Evolutionary conservation across 2,329 filamentous ascomycete genomes (phyloP), one percentile per base, ranked within the genome.

Genomic region (Beauveria pseudobassiana): DNA sequence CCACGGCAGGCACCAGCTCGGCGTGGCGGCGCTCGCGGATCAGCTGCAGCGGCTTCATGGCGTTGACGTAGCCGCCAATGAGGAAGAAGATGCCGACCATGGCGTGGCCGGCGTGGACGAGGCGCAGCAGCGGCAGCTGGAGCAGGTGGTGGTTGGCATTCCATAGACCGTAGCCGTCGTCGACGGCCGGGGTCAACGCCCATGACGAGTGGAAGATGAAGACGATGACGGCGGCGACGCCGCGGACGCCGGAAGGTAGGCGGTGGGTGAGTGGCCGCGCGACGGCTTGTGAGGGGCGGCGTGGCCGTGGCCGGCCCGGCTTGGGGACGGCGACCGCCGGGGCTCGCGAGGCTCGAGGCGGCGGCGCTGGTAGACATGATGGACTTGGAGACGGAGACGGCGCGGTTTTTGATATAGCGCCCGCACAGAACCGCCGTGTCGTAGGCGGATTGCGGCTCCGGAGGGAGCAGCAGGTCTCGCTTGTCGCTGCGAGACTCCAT

Each of bases 71-170:
- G 52, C 63, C 63, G 38, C 61, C 61, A 20, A 64, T 63, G n/a
- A 64, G 48, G 56, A 64, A 63, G 57, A 64, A 64, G 14, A 64
- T n/a, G 48, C 46, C 46, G 30, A 64, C 63, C 63, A 64, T 64
- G 40, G 61, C 54, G 49, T 63, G 61, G 20, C 62, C 63, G 8
- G 56, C 61, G 43, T 57, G 55, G 12, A 62, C 45, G 18, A 63
- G 42, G 12, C 61, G 61, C 5, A 64, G 22, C 2, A 64, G 18
- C 1, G 63, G 63, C 7, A 64, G 57, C 52, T 64, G 63, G 28
- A 64, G 24, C 10, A 63, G 5, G 24, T 46, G 24, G 7, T 14
- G 58, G 58, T 64, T 64, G 8, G 9, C 26, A 10, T 38, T 20
- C 20, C 9, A 14, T 16, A 54, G 16, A n/a, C 60, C 60, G 40